Conservation (phyloP, 768 basidiomycete genomes). For the Xanthoconium stramineum region DNA sequence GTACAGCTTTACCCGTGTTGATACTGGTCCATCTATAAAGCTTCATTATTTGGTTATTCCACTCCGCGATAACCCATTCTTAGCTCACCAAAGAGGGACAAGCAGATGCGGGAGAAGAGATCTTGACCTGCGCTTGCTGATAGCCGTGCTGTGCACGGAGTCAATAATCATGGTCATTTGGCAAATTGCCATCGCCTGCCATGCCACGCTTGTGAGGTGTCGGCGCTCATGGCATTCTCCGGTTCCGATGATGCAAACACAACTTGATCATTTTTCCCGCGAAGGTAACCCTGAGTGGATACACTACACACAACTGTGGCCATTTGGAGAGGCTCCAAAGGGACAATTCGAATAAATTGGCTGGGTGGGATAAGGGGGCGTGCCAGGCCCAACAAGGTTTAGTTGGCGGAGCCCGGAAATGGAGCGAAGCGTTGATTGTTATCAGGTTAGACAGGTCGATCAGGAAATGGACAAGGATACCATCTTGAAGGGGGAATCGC, state of each 20-base stretch:
- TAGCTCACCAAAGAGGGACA: constrained; percentile 16
- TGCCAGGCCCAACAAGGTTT: not conserved
- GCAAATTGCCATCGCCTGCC: constrained; percentile 23
- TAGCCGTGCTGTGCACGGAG: constrained; percentile 31
- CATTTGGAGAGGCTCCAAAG: not conserved
- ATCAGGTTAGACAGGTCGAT: constrained; percentile 8
- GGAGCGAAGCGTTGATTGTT: constrained; percentile 3
- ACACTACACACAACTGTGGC: not conserved
- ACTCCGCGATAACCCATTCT: constrained; percentile 27
- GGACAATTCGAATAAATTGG: not conserved
- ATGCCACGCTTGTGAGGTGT: constrained; percentile 28
- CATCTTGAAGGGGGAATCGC: not conserved
- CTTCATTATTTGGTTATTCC: constrained; percentile 14
- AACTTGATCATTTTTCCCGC: constrained; percentile 15
- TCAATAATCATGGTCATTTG: constrained; percentile 21
- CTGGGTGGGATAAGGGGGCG: not conserved
- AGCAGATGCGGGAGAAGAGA: constrained; percentile 21
- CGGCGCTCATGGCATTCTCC: constrained; percentile 29
- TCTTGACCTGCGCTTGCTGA: constrained; percentile 29
- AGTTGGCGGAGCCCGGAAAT: not conserved
- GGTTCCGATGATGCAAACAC: constrained; percentile 18
- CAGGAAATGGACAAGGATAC: not conserved
- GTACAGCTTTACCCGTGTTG: constrained; percentile 18
- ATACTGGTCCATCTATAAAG: constrained; percentile 25
- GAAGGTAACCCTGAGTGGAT: constrained; percentile 20